Base-by-base conservation (phyloP, 164 flowering plant species). In the Magnolia changhungtana region DNA sequence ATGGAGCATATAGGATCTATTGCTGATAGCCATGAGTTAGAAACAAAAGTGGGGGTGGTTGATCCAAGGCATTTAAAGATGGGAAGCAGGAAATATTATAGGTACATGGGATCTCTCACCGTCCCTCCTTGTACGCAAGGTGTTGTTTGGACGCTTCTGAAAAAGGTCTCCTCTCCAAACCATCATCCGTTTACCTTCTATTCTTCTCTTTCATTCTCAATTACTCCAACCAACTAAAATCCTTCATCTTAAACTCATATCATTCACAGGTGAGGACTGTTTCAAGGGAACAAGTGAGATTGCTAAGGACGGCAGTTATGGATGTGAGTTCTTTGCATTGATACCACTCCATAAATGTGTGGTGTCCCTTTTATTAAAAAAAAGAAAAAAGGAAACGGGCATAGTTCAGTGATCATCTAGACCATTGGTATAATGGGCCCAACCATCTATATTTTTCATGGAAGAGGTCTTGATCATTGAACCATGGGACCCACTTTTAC, bases 81-180 rank as follows among this genome's bases (percentile, higher is more conserved):
- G 4, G 83, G 83, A 0, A 76, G 84, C 51, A 76, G 79, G 51
- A 82, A 82, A 18, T 87, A 86, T 63, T 86, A 84, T 75, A 82
- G 87, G 79, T 87, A 87, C 81, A 75, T 80, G 50, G 87, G 88
- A 14, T 87, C 90, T 23, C 78, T 79, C 19, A 79, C 81, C 8
- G 52, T 51, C 61, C 76, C 91, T 77, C 91, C 94, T 29, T 90
- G 93, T 78, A 82, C 85, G 31, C 77, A 88, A 78, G 77, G 80
- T 68, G 87, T 89, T 19, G 9, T 76, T 2, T 90, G 94, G 94
- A 85, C 87, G 16, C 82, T 90, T 7, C 71, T 85, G 3, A 74
- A 59, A 74, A 82, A 87, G 90, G 92, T 90, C 2, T 0, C 50
- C 61, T 24, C 8, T 13, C 37, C 64, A 50, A 49, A 19, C 8